Percentiles rank a stretch among this genome's conserved stretches.
Conservation (phyloP, 2,329 filamentous ascomycete genomes). For the Ceratocystis lukuohia region DNA sequence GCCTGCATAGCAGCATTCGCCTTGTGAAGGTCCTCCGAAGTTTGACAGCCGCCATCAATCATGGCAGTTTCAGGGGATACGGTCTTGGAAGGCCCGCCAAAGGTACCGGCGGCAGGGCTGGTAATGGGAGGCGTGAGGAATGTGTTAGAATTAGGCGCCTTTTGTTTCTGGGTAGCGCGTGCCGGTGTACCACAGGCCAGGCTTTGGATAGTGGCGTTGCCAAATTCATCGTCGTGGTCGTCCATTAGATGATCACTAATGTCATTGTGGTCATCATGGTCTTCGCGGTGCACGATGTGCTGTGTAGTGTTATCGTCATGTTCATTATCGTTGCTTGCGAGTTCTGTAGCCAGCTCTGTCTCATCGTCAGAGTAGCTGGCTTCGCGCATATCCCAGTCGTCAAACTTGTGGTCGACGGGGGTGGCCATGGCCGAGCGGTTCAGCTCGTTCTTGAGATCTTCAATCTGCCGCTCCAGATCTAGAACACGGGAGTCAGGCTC, state of each 20-base stretch:
- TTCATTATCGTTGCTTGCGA: constrained; percentile 12
- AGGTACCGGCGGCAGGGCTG: constrained; percentile 30
- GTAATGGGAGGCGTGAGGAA: constrained; percentile 45
- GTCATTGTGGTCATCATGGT: constrained; percentile 27
- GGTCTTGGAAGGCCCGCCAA: neutral
- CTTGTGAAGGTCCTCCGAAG: neutral
- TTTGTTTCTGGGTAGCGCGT: constrained; percentile 24
- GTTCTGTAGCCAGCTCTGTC: constrained; percentile 13
- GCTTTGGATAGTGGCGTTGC: constrained; percentile 36
- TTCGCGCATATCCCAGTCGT: constrained; percentile 10
- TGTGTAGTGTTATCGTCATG: constrained; percentile 23
- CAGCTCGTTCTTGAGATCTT: constrained; percentile 28
- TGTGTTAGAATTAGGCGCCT: constrained; percentile 24
- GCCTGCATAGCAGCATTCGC: constrained; percentile 14
- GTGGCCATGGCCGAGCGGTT: constrained; percentile 19
- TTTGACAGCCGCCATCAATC: constrained; percentile 1
- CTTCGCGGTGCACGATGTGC: constrained; percentile 16
- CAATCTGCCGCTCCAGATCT: constrained; percentile 31
- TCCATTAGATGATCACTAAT: constrained; percentile 22
- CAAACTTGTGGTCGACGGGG: constrained; percentile 12
- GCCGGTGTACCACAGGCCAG: constrained; percentile 42
- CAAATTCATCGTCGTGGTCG: constrained; percentile 31
- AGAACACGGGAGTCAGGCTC: constrained; percentile 26
- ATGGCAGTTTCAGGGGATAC: neutral
- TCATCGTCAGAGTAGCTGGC: constrained; percentile 9